Base-by-base conservation (phyloP, 768 basidiomycete genomes). In the Russula earlei region DNA sequence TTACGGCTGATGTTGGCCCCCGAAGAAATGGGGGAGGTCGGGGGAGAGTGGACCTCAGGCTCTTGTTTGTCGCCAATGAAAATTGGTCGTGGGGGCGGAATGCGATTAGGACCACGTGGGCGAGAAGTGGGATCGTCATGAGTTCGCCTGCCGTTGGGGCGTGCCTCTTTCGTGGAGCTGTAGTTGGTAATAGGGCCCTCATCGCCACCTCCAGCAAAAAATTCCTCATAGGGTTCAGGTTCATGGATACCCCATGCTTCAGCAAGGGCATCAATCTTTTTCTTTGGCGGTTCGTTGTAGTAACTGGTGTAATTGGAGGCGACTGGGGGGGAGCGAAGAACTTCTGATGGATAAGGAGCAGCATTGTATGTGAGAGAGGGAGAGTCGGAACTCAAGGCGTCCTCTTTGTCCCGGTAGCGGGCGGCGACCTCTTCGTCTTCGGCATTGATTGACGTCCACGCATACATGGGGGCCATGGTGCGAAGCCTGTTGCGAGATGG, bases 181-280 rank as follows among this genome's bases (percentile, higher is more conserved):
- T 31, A 19, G 24, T 77, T 81, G 34, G 83, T 71, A 12, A 82
- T 79, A 5, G 84, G 82, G n/a, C 69, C 68, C 47, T 82, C 82
- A 60, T 69, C 55, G 34, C 85, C 85, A 42, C 87, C 85, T 19
- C 87, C 91, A 22, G 88, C 89, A 60, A 81, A 87, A 67, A 92
- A 93, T 63, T 93, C 90, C 64, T 93, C 90, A 64, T 79, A 92
- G 7, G 91, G 91, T 66, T 93, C 91, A 5, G 91, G 91, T 64
- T 92, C 91, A 63, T 91, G 87, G 49, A 89, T 90, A 36, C 91
- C 91, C 91, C 91, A 92, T 1, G 91, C 91, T 69, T 92, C 91
- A 44, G 90, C 90, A 56, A 93, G 83, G 36, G 87, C 88, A 63
- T 92, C 88, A 33, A 87, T 83, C 66, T 88, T 88, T 71, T 87